Evolutionary conservation across 1,284 basidiomycete genomes (phyloP).

Genomic region (Inonotus hispidus): DNA sequence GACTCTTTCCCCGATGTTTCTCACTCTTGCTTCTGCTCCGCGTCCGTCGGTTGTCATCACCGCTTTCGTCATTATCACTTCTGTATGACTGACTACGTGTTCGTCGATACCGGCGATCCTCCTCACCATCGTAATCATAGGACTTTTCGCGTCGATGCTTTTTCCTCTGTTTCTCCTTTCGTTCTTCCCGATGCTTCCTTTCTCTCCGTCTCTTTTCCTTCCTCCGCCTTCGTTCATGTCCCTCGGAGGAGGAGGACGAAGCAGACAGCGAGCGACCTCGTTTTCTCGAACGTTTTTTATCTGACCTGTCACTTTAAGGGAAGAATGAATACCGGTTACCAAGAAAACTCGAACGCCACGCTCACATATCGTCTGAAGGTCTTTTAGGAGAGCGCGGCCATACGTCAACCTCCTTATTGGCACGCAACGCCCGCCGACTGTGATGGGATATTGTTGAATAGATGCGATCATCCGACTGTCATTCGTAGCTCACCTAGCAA

Average conservation of each 20-base stretch:
- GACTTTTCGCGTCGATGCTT: slow-evolving; percentile 27
- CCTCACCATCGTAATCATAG: slow-evolving; percentile 13
- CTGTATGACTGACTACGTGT: slow-evolving; percentile 12
- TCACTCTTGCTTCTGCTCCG: slow-evolving; percentile 27
- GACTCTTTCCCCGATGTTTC: slow-evolving; percentile 25
- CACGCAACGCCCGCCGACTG: slow-evolving; percentile 75
- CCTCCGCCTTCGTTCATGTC: slow-evolving; percentile 40
- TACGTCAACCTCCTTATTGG: slow-evolving; percentile 55
- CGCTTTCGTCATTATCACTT: slow-evolving; percentile 18
- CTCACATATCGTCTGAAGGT: slow-evolving; percentile 53
- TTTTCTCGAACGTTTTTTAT: slow-evolving; percentile 51
- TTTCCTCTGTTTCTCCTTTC: slow-evolving; percentile 21
- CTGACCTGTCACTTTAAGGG: slow-evolving; percentile 50
- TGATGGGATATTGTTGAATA: slow-evolving; percentile 12
- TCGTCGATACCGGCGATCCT: slow-evolving; percentile 18
- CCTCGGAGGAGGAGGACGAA: slow-evolving; percentile 59
- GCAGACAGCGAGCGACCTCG: slow-evolving; percentile 50
- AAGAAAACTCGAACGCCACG: slow-evolving; percentile 17
- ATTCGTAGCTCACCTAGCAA: slow-evolving; percentile 25
- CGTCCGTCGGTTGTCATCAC: slow-evolving; percentile 21
- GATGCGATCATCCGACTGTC: not conserved
- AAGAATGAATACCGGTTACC: not conserved
- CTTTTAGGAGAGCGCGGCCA: slow-evolving; percentile 86
- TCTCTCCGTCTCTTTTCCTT: slow-evolving; percentile 55
- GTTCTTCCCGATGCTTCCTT: slow-evolving; percentile 36